Percentiles rank a stretch among this genome's conserved stretches.
Evolutionary conservation across 106 monocot genomes (phyloP).

Genomic region (Dioscorea alata): DNA sequence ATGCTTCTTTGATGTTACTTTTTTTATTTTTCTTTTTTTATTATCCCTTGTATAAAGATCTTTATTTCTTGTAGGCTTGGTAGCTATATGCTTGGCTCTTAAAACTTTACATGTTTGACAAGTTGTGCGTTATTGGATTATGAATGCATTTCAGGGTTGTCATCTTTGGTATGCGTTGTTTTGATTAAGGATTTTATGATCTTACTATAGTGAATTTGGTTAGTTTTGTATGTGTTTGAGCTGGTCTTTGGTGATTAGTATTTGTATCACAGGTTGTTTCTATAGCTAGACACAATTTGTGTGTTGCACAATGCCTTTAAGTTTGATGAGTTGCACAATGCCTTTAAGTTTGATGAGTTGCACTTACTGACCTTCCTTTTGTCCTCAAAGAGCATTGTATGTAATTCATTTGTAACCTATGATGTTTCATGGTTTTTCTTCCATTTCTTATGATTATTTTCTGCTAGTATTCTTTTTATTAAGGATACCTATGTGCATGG

Average conservation of each 20-base stretch:
- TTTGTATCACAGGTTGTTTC: constrained; percentile 50
- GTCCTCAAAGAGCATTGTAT: constrained; percentile 28
- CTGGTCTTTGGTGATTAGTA: constrained; percentile 2
- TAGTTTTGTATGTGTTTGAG: constrained; percentile 3
- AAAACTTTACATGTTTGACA: too few species aligned
- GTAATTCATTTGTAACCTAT: too few species aligned
- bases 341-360: constrained; percentile 82
- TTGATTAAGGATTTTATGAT: background rate
- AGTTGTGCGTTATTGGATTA: too few species aligned
- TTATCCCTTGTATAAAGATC: too few species aligned
- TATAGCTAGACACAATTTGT: constrained; percentile 71
- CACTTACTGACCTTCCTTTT: constrained; percentile 73
- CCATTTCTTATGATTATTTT: too few species aligned
- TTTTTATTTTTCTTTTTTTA: too few species aligned
- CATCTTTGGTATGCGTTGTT: constrained; percentile 51
- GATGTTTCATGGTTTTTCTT: too few species aligned
- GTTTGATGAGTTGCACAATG: constrained; percentile 72
- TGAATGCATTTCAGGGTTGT: constrained; percentile 38
- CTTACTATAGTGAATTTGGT: background rate
- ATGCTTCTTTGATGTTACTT: too few species aligned
- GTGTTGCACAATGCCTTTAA: constrained; percentile 71
- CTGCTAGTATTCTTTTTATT: too few species aligned
- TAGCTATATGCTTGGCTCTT: too few species aligned
- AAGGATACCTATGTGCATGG: too few species aligned
- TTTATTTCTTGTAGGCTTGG: too few species aligned